Base-by-base conservation (phyloP, 2,329 filamentous ascomycete species). In the Cercospora sp. region DNA sequence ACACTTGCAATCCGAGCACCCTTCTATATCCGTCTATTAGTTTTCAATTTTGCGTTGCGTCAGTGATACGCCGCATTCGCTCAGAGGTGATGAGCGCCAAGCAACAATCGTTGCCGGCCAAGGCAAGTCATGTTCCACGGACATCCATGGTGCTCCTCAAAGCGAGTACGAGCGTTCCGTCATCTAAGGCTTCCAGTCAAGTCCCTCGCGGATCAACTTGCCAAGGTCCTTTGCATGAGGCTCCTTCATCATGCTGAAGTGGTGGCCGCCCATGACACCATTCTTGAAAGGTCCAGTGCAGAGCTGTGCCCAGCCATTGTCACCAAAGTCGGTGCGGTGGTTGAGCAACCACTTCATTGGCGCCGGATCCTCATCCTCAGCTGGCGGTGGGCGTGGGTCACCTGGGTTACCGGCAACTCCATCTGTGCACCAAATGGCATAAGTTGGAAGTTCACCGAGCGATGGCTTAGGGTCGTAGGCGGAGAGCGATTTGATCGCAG, bases 181-280 rank as follows among this genome's bases (percentile, higher is more conserved):
- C 26, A n/a, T 57, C 28, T 57, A 64, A 45, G 61, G 61, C 51
- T 51, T 64, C 73, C 77, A 78, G 71, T 77, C 74, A 2, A 79
- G 64, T 62, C 81, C 82, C 69, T 81, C 79, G 68, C 80, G 75
- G 67, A 84, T 82, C 67, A 84, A 77, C 70, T 81, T 79, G 59
- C 78, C 78, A 40, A 80, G 75, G 20, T 77, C 75, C 9, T 69
- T 71, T 16, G 78, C 77, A 60, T 77, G 74, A n/a, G 78, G 78
- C 31, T 87, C 88, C 78, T 90, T 88, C 89, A 92, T 91, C 89
- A 92, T 92, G 20, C 85, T 88, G 80, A 92, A 92, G 80, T 92
- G 90, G 75, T 92, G 90, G 2, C 89, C 90, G 16, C 86, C 87
- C 87, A 91, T 90, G 74, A 90, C 87, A 64, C 84, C 84, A 71